Evolutionary conservation across 2,329 filamentous ascomycete species (phyloP).

Genomic region (Amphichorda felina): DNA sequence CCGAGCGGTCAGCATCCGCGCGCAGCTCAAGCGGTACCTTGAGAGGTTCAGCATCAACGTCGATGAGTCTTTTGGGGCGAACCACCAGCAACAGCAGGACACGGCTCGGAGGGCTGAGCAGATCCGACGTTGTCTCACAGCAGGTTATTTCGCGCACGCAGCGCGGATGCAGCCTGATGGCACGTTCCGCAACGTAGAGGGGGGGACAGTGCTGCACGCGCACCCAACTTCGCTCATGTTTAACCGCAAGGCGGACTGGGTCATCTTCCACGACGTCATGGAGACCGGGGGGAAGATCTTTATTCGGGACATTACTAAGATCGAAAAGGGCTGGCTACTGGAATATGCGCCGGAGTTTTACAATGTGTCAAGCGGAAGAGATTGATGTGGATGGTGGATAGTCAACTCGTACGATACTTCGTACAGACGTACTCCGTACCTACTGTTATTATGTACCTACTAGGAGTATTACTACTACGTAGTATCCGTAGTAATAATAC

Average conservation of each 20-base stretch:
- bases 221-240: slow-evolving; percentile 93
- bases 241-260: slow-evolving; percentile 93
- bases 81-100: slow-evolving; percentile 10
- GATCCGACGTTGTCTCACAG: slow-evolving; percentile 74
- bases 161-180: slow-evolving; percentile 92
- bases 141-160: slow-evolving; percentile 86
- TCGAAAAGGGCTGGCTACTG: slow-evolving; percentile 84
- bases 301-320: slow-evolving; percentile 84
- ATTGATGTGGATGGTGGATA: no score
- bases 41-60: slow-evolving; percentile 69
- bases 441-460: no score
- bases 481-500: no score
- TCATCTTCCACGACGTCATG: slow-evolving; percentile 88
- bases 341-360: slow-evolving; percentile 86
- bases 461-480: no score
- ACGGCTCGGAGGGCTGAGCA: slow-evolving; percentile 45
- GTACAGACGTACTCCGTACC: no score
- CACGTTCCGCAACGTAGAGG: slow-evolving; percentile 75
- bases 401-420: no score
- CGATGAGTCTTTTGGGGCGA: slow-evolving; percentile 42
- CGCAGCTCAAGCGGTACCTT: slow-evolving; percentile 76
- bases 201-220: slow-evolving; percentile 65
- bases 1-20: slow-evolving; percentile 73
- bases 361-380: slow-evolving; percentile 5
- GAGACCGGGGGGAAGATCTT: slow-evolving; percentile 82